Evolutionary conservation across 1,284 basidiomycete species (phyloP).

Genomic region (Rhodotorula sp.): DNA sequence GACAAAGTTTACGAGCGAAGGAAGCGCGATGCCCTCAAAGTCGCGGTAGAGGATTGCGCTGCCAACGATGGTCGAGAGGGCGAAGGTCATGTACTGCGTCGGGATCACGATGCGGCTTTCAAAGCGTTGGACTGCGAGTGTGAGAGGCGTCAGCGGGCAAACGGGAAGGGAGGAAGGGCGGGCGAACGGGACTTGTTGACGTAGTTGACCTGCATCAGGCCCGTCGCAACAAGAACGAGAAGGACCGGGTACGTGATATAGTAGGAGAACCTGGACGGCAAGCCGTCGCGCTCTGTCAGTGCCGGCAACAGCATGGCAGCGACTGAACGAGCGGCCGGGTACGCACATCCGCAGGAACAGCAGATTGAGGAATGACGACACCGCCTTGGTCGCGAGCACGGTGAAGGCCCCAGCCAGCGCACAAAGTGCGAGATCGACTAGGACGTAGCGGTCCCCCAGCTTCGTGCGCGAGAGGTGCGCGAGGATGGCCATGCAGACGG

Average conservation of each 20-base stretch:
- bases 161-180: slow-evolving; percentile 27
- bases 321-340: slow-evolving; percentile 55
- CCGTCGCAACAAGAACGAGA: slow-evolving; percentile 74
- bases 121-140: slow-evolving; percentile 69
- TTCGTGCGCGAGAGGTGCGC: slow-evolving; percentile 60
- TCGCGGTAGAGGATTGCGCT: slow-evolving; percentile 92
- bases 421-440: slow-evolving; percentile 85
- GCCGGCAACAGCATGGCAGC: slow-evolving; percentile 49
- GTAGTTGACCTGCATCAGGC: slow-evolving; percentile 85
- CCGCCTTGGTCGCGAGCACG: slow-evolving; percentile 88
- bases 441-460: slow-evolving; percentile 68
- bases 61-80: slow-evolving; percentile 80
- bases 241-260: slow-evolving; percentile 48
- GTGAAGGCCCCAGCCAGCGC: slow-evolving; percentile 91
- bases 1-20: slow-evolving; percentile 49
- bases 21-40: slow-evolving; percentile 62
- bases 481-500: slow-evolving; percentile 51
- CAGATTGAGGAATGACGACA: slow-evolving; percentile 78
- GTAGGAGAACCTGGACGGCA: slow-evolving; percentile 37
- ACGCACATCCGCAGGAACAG: slow-evolving; percentile 67
- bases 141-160: slow-evolving; percentile 10
- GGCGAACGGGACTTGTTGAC: slow-evolving; percentile 64
- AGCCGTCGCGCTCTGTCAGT: slow-evolving; percentile 43
- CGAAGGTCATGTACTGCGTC: slow-evolving; percentile 83
- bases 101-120: slow-evolving; percentile 89